Evolutionary conservation across 2,329 filamentous ascomycete species (phyloP).

Genomic region (Onygenales sp.): DNA sequence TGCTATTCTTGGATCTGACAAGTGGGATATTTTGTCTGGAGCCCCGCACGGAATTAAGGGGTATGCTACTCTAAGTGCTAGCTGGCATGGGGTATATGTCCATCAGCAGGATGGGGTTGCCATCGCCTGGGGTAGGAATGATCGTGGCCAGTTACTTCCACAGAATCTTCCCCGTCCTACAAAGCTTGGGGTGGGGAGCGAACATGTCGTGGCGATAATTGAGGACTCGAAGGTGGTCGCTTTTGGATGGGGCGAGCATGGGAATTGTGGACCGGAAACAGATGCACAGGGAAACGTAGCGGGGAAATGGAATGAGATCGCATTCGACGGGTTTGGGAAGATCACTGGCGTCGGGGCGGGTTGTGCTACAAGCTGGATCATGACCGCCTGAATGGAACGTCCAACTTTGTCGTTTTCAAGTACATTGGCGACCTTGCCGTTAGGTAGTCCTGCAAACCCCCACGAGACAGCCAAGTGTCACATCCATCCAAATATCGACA

Average conservation of each 20-base stretch:
- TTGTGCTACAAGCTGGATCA: conserved; percentile 79
- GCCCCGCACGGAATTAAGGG: conserved; percentile 44
- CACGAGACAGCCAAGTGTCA: too few relatives aligned
- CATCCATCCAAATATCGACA: too few relatives aligned
- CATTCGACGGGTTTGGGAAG: conserved; percentile 41
- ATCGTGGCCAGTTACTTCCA: conserved; percentile 72
- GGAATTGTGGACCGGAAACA: conserved; percentile 71
- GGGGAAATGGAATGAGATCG: conserved; percentile 58
- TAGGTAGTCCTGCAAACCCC: not conserved
- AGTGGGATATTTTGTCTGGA: conserved; percentile 54
- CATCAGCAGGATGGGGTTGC: conserved; percentile 53
- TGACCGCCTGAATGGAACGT: conserved; percentile 9
- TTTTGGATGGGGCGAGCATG: conserved; percentile 98
- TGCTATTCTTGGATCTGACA: conserved; percentile 62
- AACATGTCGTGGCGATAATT: conserved; percentile 72
- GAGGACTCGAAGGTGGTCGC: conserved; percentile 58
- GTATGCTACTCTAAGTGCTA: conserved; percentile 63
- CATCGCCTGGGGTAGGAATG: conserved; percentile 70
- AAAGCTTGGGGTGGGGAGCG: conserved; percentile 63
- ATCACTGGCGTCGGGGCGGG: conserved; percentile 66
- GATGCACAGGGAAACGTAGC: conserved; percentile 58
- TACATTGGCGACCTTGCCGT: too few relatives aligned
- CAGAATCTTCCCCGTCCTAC: conserved; percentile 47
- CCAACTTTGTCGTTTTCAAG: not conserved
- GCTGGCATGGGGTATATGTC: conserved; percentile 75